phyloP scores from a whole-genome alignment of 306 rosid genomes.

The Begonia masoniana region DNA sequence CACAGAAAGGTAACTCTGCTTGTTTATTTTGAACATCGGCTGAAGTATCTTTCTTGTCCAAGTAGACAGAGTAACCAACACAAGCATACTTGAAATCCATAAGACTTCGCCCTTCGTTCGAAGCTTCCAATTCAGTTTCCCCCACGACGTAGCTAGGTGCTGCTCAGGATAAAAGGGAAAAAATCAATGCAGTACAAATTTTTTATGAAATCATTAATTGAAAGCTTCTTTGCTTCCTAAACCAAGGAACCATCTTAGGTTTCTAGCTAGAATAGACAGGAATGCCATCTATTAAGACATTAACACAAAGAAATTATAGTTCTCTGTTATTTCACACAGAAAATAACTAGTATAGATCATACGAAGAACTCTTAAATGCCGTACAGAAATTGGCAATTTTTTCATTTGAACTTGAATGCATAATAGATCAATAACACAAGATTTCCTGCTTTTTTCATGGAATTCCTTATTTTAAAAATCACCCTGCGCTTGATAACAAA shows the following conservation, averaged over 20 bases:
- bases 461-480: no score
- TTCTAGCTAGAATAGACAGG: not conserved
- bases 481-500: no score
- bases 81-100: conserved; percentile 78
- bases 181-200: conserved; percentile 7
- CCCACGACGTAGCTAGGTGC: conserved; percentile 69
- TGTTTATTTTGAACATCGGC: conserved; percentile 39
- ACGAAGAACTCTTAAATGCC: no score
- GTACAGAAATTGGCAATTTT: no score
- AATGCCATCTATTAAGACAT: not conserved
- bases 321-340: no score
- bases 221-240: no score
- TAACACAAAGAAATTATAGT: not conserved
- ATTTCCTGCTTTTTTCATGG: no score
- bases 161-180: conserved; percentile 25
- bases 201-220: not conserved
- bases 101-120: conserved; percentile 60
- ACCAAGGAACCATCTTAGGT: not conserved
- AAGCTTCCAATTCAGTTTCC: conserved; percentile 67
- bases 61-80: conserved; percentile 72
- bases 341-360: no score
- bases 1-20: conserved; percentile 69
- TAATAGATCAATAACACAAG: no score
- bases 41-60: conserved; percentile 51
- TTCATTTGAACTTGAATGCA: no score